phyloP scores from a whole-genome alignment of 73 alveolate species.

The Paramecium bursaria region DNA sequence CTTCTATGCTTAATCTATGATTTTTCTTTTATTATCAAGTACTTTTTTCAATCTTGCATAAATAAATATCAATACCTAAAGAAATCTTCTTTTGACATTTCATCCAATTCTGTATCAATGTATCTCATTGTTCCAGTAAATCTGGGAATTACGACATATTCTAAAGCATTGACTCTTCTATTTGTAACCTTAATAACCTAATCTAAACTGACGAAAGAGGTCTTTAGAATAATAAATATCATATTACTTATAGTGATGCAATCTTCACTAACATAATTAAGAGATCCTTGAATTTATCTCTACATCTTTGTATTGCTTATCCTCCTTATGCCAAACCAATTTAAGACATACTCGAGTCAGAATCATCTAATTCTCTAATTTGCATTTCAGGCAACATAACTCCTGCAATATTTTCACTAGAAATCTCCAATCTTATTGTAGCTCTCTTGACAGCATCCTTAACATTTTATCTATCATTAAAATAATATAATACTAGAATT shows the following conservation, averaged over 20 bases:
- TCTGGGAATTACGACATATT: constrained; percentile 96
- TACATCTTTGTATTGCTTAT: constrained; percentile 83
- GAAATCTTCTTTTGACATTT: constrained; percentile 97
- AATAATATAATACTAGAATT: constrained; percentile 76
- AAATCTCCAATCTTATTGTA: constrained; percentile 75
- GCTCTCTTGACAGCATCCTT: constrained; percentile 87
- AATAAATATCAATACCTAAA: constrained; percentile 74
- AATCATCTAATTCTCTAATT: constrained; percentile 72
- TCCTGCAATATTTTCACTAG: constrained; percentile 88
- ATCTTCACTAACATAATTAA: constrained; percentile 83
- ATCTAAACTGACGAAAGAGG: constrained; percentile 93
- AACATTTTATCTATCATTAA: constrained; percentile 53
- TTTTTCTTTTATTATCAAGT: constrained; percentile 90
- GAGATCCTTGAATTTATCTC: constrained; percentile 83
- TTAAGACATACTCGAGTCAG: constrained; percentile 76
- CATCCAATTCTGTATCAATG: constrained; percentile 96
- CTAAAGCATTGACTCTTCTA: constrained; percentile 98
- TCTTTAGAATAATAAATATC: constrained; percentile 45
- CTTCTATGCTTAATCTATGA: constrained; percentile 56
- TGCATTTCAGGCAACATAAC: constrained; percentile 74
- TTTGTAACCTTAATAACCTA: constrained; percentile 95
- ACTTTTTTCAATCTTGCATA: constrained; percentile 88
- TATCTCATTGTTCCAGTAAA: constrained; percentile 85
- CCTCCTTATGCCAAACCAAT: constrained; percentile 95
- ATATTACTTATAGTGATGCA: constrained; percentile 86